Evolutionary conservation across 768 basidiomycete species (phyloP).

Genomic region (Multifurca ochricompacta): DNA sequence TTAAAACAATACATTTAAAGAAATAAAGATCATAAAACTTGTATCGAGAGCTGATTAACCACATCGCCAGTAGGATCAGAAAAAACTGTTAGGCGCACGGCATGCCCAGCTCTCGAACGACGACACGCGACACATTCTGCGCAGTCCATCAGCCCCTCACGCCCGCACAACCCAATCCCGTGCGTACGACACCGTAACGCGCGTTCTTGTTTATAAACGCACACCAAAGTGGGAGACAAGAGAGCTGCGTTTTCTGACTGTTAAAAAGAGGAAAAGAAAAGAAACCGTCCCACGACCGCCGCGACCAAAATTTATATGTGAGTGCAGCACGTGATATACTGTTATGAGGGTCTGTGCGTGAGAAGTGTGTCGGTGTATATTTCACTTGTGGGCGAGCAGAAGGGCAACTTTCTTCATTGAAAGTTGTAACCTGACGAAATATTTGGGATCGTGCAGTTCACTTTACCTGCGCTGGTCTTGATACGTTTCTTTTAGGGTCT

Average conservation of each 20-base stretch:
- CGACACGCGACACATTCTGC: slow-evolving; percentile 38
- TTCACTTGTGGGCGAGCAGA: not conserved
- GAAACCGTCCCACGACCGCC: slow-evolving; percentile 24
- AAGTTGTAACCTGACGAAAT: slow-evolving; percentile 71
- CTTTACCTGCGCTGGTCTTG: slow-evolving; percentile 37
- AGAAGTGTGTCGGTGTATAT: slow-evolving; percentile 17
- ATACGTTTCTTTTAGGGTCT: slow-evolving; percentile 32
- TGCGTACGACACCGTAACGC: slow-evolving; percentile 13
- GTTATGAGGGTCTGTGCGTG: slow-evolving; percentile 48
- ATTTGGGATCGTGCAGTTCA: slow-evolving; percentile 44
- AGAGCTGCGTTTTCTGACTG: slow-evolving; percentile 11
- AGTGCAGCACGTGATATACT: slow-evolving; percentile 9
- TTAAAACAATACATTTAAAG: not conserved
- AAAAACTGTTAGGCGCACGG: slow-evolving; percentile 38
- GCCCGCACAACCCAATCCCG: slow-evolving; percentile 15
- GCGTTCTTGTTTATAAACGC: too few relatives aligned
- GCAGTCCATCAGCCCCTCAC: slow-evolving; percentile 31
- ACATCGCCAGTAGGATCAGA: slow-evolving; percentile 35
- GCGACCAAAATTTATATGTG: slow-evolving; percentile 24
- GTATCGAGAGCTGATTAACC: slow-evolving; percentile 71
- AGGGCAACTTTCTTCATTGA: slow-evolving; percentile 34
- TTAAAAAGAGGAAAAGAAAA: too few relatives aligned
- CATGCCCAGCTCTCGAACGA: slow-evolving; percentile 70
- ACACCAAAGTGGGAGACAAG: not conserved
- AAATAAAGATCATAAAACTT: slow-evolving; percentile 21